A percentile compares a stretch with the other conserved stretches of the same genome.
Conservation (phyloP, 257 asterid genomes). For the Gentiana dahurica region DNA sequence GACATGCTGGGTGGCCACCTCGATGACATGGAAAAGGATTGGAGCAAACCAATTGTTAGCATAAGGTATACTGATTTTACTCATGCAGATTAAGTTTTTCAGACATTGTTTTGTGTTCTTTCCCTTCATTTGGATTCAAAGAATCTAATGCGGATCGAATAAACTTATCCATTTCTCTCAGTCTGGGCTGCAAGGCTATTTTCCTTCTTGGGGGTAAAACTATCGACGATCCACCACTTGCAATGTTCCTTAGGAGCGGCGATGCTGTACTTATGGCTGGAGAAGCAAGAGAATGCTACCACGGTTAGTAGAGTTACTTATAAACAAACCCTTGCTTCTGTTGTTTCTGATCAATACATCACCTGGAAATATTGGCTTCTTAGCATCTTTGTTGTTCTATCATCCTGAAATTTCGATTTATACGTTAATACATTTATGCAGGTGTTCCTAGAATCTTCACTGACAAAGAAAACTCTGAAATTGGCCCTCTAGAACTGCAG, state of each 20-base stretch:
- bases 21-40: conserved; percentile 97
- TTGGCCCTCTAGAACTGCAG: conserved; percentile 45
- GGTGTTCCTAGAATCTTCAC: conserved; percentile 91
- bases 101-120: not conserved
- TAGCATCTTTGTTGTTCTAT: no score
- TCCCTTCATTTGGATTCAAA: not conserved
- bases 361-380: no score
- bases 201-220: conserved; percentile 91
- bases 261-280: conserved; percentile 88
- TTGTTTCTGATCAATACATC: not conserved
- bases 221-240: conserved; percentile 61
- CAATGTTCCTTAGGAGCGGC: conserved; percentile 93
- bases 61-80: conserved; percentile 45
- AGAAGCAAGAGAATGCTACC: conserved; percentile 93
- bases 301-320: conserved; percentile 37
- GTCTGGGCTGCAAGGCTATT: conserved; percentile 95
- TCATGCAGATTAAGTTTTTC: not conserved
- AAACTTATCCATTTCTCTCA: conserved; percentile 14
- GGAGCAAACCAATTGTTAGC: conserved; percentile 98
- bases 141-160: conserved; percentile 7
- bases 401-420: no score
- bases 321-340: not conserved
- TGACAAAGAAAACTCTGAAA: conserved; percentile 57
- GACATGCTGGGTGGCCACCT: conserved; percentile 97
- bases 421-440: conserved; percentile 12